Base-by-base conservation (phyloP, 306 rosid genomes). In the Cercis canadensis region DNA sequence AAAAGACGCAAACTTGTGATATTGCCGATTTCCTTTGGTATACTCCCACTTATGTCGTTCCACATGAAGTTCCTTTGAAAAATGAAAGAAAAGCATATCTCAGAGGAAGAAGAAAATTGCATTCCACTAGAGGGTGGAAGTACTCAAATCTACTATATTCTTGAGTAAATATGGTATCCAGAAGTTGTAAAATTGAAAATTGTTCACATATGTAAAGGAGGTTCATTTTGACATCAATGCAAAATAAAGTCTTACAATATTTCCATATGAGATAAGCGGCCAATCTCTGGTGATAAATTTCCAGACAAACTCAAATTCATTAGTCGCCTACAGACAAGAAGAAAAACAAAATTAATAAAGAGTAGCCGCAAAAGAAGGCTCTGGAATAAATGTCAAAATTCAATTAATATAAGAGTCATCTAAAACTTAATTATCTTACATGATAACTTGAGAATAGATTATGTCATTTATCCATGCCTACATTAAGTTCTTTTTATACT, bases 11-110 rank as follows among this genome's bases (percentile, higher is more conserved):
- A 70, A 69, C 88, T 57, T 44, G 50, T 85, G 74, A 95, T 82
- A 67, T 86, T 83, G 80, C 97, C 96, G 32, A 95, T 81, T 81
- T 89, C 92, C 86, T 82, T 71, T 2, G 99, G 99, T 72, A 95
- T 92, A 51, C 81, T 87, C 57, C 99, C 99, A 74, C 59, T 84
- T 61, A 95, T 73, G 0, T 82, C 1, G 81, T 92, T 95, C 97
- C 96, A 95, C 99, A 92, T 95, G 67, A 95, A 86, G 80, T 88
- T 86, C 96, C 99, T 95, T 74, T 57, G 47, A 72, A 77, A 74
- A 79, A 60, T 24, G 66, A 32, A 69, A 69, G 55, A 78, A 71
- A 59, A 71, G 8, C 31, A 47, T n/a, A n/a, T 33, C 59, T 85
- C 69, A 88, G 81, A 43, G 15, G 51, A 59, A 57, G 66, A 74